Base-by-base conservation (phyloP, 177 flowering plant genomes). In the Vitis hybrid region DNA sequence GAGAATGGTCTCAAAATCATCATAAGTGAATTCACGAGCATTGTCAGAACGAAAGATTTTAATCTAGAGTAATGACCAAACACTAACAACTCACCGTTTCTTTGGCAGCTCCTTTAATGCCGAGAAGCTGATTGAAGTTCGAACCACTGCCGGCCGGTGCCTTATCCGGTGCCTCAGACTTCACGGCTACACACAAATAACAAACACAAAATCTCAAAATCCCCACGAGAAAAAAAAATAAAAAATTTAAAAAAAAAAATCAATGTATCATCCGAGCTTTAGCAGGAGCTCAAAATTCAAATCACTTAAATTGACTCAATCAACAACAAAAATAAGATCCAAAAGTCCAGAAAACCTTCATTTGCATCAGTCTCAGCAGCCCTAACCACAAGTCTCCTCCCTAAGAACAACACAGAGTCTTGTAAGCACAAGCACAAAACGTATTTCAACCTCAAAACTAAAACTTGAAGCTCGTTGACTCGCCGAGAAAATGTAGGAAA, bases 91-190 rank as follows among this genome's bases (percentile, higher is more conserved):
- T 79, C 70, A 94, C 99, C 64, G 92, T 84, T 80, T 93, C 99
- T 79, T 85, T 89, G 12, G 90, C 76, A 3, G 98, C 99, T 73
- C 97, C 99, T 76, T 93, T 93, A 20, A 95, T 95, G 18, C 99
- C 99, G 61, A 95, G 91, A 67, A 95, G 89, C 85, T 95, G 99
- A 26, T 95, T 91, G 73, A 95, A 64, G 70, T 86, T 89, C 1
- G 99, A 93, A 64, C 92, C 98, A 31, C 75, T 68, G 9, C 66
- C 78, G 0, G 84, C 79, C 1, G 99, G 97, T 14, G 92, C 92
- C 68, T 84, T 87, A 77, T 86, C 91, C 15, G 97, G 93, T 70
- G 75, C 88, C 77, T 74, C 62, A 71, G 87, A 66, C 77, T 88
- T 78, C 61, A 74, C 92, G 80, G 86, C 74, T 31, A 70, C 56